These are phyloP conservation scores for Colletotrichum salicis DNA, from an alignment of 2,329 filamentous ascomycete genomes.

Conservation along the genomic window DNA sequence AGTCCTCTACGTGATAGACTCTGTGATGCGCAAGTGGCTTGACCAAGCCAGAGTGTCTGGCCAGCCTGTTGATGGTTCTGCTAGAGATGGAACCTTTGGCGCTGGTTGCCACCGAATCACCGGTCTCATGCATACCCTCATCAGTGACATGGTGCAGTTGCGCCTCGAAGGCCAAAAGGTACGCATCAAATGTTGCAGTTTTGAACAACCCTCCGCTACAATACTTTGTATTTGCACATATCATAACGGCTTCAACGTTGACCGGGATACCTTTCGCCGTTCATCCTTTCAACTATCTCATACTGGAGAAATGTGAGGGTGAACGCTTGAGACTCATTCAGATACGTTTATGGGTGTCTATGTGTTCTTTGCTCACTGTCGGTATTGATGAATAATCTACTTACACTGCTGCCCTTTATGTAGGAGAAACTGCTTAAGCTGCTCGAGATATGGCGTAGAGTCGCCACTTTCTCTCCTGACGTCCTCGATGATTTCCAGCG, in stretches of 20 bases:
- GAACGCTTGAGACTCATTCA: not conserved
- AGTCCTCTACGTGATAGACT: conserved; percentile 99
- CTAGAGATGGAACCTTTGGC: conserved; percentile 91
- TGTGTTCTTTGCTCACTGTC: not conserved
- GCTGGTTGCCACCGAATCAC: conserved; percentile 97
- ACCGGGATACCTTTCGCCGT: not conserved
- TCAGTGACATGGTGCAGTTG: conserved; percentile 92
- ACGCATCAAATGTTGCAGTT: conserved; percentile 60
- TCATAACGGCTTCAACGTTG: not conserved
- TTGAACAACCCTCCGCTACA: not conserved
- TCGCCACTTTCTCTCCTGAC: conserved; percentile 84
- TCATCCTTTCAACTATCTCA: conserved; percentile 7
- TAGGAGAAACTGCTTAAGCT: conserved; percentile 97
- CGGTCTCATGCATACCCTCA: conserved; percentile 90
- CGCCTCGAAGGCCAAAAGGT: conserved; percentile 97
- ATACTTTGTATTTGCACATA: not conserved
- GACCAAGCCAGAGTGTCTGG: conserved; percentile 90
- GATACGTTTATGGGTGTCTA: not conserved
- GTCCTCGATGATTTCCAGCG: conserved; percentile 87
- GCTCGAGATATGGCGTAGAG: conserved; percentile 97
- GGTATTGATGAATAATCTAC: conserved; percentile 38
- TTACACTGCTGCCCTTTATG: conserved; percentile 58
- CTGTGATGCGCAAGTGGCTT: conserved; percentile 98
- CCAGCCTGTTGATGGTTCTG: conserved; percentile 82
- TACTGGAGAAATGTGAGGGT: not conserved